Evolutionary conservation across 202 grass and related monocot species (phyloP).

Genomic region (Digitaria exilis): DNA sequence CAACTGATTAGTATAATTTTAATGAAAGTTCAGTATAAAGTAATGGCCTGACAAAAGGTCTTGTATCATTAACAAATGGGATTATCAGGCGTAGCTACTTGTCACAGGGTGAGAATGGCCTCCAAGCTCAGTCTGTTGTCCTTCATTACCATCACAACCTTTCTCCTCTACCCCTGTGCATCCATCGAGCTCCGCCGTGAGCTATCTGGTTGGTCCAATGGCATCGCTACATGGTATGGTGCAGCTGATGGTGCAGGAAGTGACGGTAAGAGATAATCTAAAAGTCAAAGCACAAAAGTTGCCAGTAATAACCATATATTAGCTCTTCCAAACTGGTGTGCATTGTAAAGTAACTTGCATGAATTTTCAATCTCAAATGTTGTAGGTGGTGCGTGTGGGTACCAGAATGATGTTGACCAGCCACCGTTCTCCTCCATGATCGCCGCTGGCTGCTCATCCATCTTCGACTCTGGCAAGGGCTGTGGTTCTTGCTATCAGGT

Average conservation of each 20-base stretch:
- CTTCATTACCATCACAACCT: constrained; percentile 20
- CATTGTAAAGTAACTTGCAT: neutral
- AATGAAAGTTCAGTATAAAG: neutral
- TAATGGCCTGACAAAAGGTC: neutral
- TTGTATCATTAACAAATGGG: neutral
- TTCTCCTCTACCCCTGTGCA: constrained; percentile 32
- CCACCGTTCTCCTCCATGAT: constrained; percentile 72
- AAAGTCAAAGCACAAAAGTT: neutral
- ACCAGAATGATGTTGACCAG: constrained; percentile 46
- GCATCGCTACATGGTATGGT: constrained; percentile 81
- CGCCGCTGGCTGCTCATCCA: constrained; percentile 54
- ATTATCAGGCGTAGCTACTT: neutral
- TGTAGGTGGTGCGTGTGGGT: constrained; percentile 65
- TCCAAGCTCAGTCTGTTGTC: constrained; percentile 34
- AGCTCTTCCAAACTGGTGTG: neutral
- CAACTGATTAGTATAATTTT: neutral
- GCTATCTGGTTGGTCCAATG: constrained; percentile 59
- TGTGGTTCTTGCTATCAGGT: constrained; percentile 60
- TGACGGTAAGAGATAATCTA: constrained; percentile 44
- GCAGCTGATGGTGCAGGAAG: constrained; percentile 66
- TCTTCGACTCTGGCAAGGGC: constrained; percentile 51
- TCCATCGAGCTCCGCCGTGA: constrained; percentile 37
- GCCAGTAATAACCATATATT: neutral
- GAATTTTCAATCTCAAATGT: neutral
- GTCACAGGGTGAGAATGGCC: constrained; percentile 45